phyloP scores from a whole-genome alignment of 306 rosid genomes.

The Herpetospermum pedunculosum region DNA sequence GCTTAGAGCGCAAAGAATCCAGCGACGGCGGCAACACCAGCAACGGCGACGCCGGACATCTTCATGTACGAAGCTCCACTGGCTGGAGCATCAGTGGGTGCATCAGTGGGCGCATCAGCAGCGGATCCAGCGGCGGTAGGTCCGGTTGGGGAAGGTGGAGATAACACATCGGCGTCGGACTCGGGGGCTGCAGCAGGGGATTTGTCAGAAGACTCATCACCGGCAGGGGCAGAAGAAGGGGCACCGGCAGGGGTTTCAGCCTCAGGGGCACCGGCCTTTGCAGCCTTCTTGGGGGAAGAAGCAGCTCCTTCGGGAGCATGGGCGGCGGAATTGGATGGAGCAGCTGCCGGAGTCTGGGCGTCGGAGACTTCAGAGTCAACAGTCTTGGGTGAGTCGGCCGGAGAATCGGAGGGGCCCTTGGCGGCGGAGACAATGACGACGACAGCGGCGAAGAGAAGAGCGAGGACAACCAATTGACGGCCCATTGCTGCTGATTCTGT shows the following conservation, averaged over 20 bases:
- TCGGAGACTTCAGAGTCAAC: background rate
- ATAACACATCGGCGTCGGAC: slow-evolving; percentile 9
- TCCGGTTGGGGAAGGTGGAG: slow-evolving; percentile 45
- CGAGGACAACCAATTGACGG: slow-evolving; percentile 21
- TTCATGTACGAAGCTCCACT: background rate
- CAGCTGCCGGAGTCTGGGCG: slow-evolving; percentile 17
- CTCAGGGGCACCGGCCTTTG: too few species aligned
- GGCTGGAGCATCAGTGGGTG: background rate
- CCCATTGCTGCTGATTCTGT: slow-evolving; percentile 13
- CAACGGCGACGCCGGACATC: background rate
- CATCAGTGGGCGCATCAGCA: background rate
- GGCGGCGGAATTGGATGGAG: background rate
- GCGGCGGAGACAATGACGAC: slow-evolving; percentile 18
- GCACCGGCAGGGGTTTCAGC: background rate
- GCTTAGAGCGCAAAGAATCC: slow-evolving; percentile 21
- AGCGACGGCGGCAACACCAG: background rate
- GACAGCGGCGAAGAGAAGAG: slow-evolving; percentile 34
- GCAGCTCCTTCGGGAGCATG: background rate
- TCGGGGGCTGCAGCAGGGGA: background rate
- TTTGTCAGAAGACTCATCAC: background rate
- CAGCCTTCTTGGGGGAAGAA: background rate
- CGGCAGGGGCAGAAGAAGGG: background rate
- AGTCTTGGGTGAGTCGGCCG: slow-evolving; percentile 12
- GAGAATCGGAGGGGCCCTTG: slow-evolving; percentile 21
- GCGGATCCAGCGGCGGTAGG: background rate